These are phyloP conservation scores for Candida parachauliodes DNA, from an alignment of 805 yeast genomes.

Conservation along the genomic window DNA sequence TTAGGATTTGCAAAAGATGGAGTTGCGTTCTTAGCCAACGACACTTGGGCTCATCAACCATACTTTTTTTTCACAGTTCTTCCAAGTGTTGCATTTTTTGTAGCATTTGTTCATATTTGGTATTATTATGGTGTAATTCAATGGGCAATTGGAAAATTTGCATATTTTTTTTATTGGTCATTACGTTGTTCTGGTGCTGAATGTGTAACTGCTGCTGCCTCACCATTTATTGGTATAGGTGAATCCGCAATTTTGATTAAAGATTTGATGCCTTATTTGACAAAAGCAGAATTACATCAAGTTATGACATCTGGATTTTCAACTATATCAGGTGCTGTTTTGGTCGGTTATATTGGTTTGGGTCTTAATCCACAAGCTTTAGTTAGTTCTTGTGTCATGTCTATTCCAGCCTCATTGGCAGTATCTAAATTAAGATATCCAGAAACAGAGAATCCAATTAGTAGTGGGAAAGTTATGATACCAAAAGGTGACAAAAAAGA, in stretches of 20 bases:
- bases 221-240: slow-evolving; percentile 66
- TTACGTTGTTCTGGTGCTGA: slow-evolving; percentile 61
- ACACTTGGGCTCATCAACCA: slow-evolving; percentile 34
- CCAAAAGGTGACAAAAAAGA: slow-evolving; percentile 33
- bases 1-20: slow-evolving; percentile 57
- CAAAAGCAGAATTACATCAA: slow-evolving; percentile 60
- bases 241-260: slow-evolving; percentile 61
- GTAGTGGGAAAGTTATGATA: slow-evolving; percentile 47
- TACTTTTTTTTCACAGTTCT: slow-evolving; percentile 56
- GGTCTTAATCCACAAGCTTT: slow-evolving; percentile 62
- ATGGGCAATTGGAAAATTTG: slow-evolving; percentile 56
- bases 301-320: slow-evolving; percentile 62
- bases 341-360: slow-evolving; percentile 59
- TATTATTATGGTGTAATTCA: slow-evolving; percentile 58
- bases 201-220: slow-evolving; percentile 62
- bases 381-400: slow-evolving; percentile 66
- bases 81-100: slow-evolving; percentile 63
- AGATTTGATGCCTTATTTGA: slow-evolving; percentile 55
- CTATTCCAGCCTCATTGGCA: slow-evolving; percentile 62
- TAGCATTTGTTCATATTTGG: slow-evolving; percentile 58
- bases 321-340: slow-evolving; percentile 61
- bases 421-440: slow-evolving; percentile 58
- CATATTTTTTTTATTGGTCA: slow-evolving; percentile 57
- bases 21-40: slow-evolving; percentile 53
- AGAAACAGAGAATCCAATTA: slow-evolving; percentile 52